A percentile compares a stretch with the other conserved stretches of the same genome.
Conservation (phyloP, 768 basidiomycete genomes). For the Tylopilus felleus region DNA sequence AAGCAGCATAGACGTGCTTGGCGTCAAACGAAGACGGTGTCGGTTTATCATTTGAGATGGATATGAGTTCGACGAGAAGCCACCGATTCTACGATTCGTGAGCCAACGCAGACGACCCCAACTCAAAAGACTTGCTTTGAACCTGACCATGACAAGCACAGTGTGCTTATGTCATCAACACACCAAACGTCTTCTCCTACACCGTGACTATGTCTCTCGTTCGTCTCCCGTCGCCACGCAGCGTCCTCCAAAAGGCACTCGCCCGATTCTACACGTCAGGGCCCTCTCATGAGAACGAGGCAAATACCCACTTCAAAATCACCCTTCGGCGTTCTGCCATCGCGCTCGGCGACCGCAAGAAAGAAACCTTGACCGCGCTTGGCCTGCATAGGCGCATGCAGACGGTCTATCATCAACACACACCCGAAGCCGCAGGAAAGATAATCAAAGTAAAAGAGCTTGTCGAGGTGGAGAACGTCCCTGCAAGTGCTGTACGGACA, state of each 20-base stretch:
- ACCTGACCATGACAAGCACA: constrained; percentile 63
- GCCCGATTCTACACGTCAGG: constrained; percentile 10
- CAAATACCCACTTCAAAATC: constrained; percentile 80
- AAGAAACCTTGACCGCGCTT: constrained; percentile 75
- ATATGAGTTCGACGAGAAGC: constrained; percentile 82
- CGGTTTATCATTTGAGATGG: constrained; percentile 29
- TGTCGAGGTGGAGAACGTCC: constrained; percentile 84
- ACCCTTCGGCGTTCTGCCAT: constrained; percentile 87
- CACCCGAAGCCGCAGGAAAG: constrained; percentile 75
- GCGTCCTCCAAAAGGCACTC: constrained; percentile 2
- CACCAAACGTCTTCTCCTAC: no score
- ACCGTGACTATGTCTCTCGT: background rate
- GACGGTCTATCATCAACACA: constrained; percentile 77
- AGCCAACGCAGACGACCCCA: no score
- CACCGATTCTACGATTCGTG: constrained; percentile 65
- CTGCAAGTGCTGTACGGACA: constrained; percentile 60
- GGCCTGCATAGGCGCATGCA: constrained; percentile 82
- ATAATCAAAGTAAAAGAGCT: constrained; percentile 88
- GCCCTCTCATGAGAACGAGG: constrained; percentile 6
- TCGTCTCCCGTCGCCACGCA: constrained; percentile 4
- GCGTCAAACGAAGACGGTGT: constrained; percentile 41
- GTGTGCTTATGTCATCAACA: constrained; percentile 11
- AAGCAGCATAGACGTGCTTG: constrained; percentile 64
- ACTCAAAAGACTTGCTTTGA: constrained; percentile 45
- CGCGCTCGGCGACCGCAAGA: constrained; percentile 66